phyloP scores from a whole-genome alignment of 2,329 filamentous ascomycete species.

The Fusarium dlaminii region DNA sequence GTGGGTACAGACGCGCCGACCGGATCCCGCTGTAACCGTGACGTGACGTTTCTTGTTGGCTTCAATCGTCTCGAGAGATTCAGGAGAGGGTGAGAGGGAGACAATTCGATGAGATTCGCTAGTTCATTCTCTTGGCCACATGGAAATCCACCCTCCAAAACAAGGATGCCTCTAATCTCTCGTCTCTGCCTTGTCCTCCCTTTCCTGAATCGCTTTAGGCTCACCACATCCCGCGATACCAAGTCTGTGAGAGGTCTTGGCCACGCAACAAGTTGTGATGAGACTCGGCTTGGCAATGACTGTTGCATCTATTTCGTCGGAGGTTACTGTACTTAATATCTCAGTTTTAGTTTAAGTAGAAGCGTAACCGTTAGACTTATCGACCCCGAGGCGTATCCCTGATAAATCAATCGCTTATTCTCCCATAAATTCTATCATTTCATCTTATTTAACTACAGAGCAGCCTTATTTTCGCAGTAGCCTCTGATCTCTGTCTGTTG shows the following conservation, averaged over 20 bases:
- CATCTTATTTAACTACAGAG: background rate
- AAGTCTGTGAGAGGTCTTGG: conserved; percentile 18
- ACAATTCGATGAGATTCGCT: background rate
- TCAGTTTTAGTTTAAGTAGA: background rate
- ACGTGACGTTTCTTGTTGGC: conserved; percentile 3
- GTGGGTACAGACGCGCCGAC: conserved; percentile 19
- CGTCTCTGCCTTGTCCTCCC: background rate
- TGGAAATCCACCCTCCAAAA: conserved; percentile 10
- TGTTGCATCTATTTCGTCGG: background rate
- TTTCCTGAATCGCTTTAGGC: conserved; percentile 1
- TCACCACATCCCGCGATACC: conserved; percentile 25
- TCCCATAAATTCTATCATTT: background rate
- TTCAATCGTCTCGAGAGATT: background rate
- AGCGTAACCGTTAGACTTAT: background rate
- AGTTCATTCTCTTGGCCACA: conserved; percentile 10
- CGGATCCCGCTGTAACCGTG: conserved; percentile 6
- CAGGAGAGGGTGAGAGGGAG: background rate
- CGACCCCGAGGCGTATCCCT: background rate
- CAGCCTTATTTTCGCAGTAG: background rate
- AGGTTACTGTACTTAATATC: background rate
- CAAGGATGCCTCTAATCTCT: background rate
- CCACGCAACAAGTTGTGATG: conserved; percentile 16
- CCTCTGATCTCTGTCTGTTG: background rate
- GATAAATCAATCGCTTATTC: conserved; percentile 16
- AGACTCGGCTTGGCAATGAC: conserved; percentile 18